Conservation (phyloP, 2,329 filamentous ascomycete genomes). For the Seiridium unicorne region DNA sequence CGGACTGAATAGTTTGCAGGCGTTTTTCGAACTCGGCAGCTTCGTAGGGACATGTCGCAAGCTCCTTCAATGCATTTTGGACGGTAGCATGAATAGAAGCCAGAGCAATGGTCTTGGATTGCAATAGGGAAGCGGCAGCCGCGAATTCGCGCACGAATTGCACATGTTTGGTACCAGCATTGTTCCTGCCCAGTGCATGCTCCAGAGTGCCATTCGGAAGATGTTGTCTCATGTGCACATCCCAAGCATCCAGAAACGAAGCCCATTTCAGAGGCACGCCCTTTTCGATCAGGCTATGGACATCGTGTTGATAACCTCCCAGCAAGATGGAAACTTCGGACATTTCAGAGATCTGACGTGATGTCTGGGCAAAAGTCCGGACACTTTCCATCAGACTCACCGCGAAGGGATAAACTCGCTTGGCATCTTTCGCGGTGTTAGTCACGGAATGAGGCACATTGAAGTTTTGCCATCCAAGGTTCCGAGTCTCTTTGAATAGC, state of each 20-base stretch:
- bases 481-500: constrained; percentile 97
- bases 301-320: constrained; percentile 88
- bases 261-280: constrained; percentile 94
- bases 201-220: constrained; percentile 60
- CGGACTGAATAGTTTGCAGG: constrained; percentile 82
- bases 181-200: constrained; percentile 49
- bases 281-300: constrained; percentile 78
- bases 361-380: constrained; percentile 87
- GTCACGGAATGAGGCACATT: constrained; percentile 91
- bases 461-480: constrained; percentile 92
- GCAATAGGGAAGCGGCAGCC: constrained; percentile 79
- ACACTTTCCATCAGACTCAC: constrained; percentile 99
- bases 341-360: constrained; percentile 81
- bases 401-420: constrained; percentile 95
- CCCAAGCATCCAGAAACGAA: constrained; percentile 95
- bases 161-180: constrained; percentile 86
- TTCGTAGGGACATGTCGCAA: constrained; percentile 83
- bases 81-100: constrained; percentile 75
- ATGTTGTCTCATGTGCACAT: constrained; percentile 72
- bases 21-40: constrained; percentile 75
- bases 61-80: constrained; percentile 78
- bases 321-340: constrained; percentile 83
- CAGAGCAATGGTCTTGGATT: constrained; percentile 80
- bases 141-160: constrained; percentile 96
- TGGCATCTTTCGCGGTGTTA: constrained; percentile 97